These are phyloP conservation scores for Podaxis sp. DNA, from an alignment of 768 basidiomycete genomes.

Conservation along the genomic window DNA sequence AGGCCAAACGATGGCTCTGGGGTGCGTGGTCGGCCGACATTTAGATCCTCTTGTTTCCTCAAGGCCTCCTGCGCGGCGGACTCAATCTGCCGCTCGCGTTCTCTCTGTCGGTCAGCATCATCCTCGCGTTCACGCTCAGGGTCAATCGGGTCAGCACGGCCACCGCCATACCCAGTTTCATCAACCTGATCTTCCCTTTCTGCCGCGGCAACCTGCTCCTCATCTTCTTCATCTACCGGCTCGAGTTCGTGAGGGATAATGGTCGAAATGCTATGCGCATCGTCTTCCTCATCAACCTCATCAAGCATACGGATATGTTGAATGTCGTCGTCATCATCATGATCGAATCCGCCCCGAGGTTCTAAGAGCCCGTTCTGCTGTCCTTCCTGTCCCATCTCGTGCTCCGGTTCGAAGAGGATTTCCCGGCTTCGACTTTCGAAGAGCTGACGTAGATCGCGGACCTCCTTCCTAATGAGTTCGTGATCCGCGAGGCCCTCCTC, in stretches of 20 bases:
- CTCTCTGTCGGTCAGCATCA: background rate
- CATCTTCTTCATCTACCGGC: constrained; percentile 72
- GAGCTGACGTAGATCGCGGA: constrained; percentile 64
- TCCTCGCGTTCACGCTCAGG: constrained; percentile 9
- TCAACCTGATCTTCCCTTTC: constrained; percentile 20
- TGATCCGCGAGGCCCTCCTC: constrained; percentile 83
- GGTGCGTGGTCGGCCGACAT: constrained; percentile 65
- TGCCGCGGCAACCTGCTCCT: constrained; percentile 41
- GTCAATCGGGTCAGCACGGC: constrained; percentile 3
- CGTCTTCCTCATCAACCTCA: constrained; percentile 50
- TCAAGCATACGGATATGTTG: constrained; percentile 13
- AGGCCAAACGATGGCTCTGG: constrained; percentile 61
- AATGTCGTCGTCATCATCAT: constrained; percentile 28
- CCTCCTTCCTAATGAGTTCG: constrained; percentile 76
- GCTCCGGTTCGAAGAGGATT: constrained; percentile 16
- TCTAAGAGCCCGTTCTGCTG: constrained; percentile 7
- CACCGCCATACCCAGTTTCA: constrained; percentile 12
- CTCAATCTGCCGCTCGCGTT: constrained; percentile 27
- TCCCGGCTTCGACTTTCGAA: constrained; percentile 65
- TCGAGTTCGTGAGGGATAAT: constrained; percentile 66
- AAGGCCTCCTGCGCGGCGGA: constrained; percentile 46
- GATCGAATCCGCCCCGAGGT: constrained; percentile 26
- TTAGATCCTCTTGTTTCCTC: constrained; percentile 29
- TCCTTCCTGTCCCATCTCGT: constrained; percentile 7
- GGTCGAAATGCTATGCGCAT: constrained; percentile 68